Evolutionary conservation across 176 grass and related monocot genomes (phyloP), one percentile per base, ranked within the genome.

Genomic region (Oryza longistaminata): DNA sequence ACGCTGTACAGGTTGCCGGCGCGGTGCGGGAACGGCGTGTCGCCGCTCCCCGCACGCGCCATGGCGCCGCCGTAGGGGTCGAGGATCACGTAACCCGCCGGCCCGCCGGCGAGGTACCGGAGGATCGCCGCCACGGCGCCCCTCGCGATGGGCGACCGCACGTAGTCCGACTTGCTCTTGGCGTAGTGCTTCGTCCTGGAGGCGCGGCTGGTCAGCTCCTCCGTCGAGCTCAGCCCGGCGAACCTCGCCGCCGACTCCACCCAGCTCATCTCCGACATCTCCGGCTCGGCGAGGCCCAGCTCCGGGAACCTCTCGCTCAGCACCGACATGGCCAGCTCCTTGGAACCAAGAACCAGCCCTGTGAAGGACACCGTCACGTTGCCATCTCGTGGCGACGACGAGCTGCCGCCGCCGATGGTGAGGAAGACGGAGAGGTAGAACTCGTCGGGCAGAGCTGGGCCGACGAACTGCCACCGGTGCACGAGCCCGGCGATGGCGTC

Each of bases 121-220:
- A 89, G 64, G 68, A 84, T 81, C 26, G 83, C 64, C 72, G 86
- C 80, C 13, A 92, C 2, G 49, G 43, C 91, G 4, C 62, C 42
- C 49, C 52, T 40, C 19, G 31, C 11, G 42, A 89, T 82, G 42
- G 91, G 75, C 11, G 42, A 26, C 66, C 49, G 61, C 53, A 77
- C 75, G 53, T 45, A 78, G 76, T 93, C 88, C 45, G 91, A 90
- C 75, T 85, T 90, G 46, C 27, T 48, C 73, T 90, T 88, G 77
- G 33, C 77, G 64, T 79, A 88, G 35, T n/a, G 29, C 66, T 79
- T 88, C 4, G 40, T 12, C 4, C 9, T 31, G 43, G 85, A 64
- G 3, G 3, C 43, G 15, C 85, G 85, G 67, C 64, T 82, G 17
- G 33, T 85, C 22, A 12, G 44, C 44, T 46, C 44, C 11, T 46